Conservation (phyloP, 2,329 filamentous ascomycete species). For the Xylaria sp. region DNA sequence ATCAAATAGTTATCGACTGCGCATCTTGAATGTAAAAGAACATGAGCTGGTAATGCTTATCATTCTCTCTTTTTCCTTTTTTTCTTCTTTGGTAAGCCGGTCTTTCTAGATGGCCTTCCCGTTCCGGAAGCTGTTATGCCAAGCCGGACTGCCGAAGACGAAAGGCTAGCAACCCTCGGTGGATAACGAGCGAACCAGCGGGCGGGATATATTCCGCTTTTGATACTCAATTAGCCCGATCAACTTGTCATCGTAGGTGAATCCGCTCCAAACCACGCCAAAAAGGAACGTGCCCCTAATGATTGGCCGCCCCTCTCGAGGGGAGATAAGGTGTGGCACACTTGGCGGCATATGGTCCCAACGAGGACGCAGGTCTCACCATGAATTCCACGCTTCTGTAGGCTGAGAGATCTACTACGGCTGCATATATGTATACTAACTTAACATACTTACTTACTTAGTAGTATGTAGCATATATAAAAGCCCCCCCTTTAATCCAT, state of each 20-base stretch:
- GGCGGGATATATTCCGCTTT: neutral
- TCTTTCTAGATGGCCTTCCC: constrained; percentile 23
- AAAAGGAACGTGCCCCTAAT: constrained; percentile 40
- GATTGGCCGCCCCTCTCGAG: constrained; percentile 42
- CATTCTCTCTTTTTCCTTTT: neutral
- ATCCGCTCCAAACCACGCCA: neutral
- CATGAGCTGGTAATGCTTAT: constrained; percentile 9
- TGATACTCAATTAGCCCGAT: neutral
- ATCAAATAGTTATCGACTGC: neutral
- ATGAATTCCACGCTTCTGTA: constrained; percentile 1
- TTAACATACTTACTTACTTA: neutral
- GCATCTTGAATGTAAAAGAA: neutral
- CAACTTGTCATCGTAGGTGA: neutral
- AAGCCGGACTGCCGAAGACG: constrained; percentile 27
- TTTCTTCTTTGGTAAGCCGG: neutral
- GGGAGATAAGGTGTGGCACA: constrained; percentile 38
- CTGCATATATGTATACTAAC: constrained; percentile 1
- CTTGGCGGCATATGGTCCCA: neutral
- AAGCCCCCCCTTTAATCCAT: neutral
- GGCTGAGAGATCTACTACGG: constrained; percentile 1
- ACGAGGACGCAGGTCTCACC: neutral
- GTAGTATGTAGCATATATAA: neutral
- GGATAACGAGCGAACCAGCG: constrained; percentile 1
- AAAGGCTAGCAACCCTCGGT: neutral
- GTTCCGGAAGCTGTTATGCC: constrained; percentile 31